Evolutionary conservation across 768 basidiomycete genomes (phyloP).

Genomic region (Leucosporidium creatinivorum): DNA sequence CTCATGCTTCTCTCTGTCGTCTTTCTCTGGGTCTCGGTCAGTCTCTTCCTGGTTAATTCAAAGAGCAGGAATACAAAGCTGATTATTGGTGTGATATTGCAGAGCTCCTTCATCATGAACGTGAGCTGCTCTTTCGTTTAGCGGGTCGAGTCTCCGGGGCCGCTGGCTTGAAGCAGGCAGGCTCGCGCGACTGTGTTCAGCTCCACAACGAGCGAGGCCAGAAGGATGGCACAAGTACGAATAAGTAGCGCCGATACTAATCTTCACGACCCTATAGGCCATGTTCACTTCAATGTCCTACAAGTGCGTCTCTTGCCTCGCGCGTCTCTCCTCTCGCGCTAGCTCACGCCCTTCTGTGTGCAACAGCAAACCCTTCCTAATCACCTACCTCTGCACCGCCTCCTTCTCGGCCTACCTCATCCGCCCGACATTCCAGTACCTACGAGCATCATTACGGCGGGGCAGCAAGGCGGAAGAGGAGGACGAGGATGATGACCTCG

Average conservation of each 20-base stretch:
- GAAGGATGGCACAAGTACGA: no score
- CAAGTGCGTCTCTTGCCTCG: constrained; percentile 5
- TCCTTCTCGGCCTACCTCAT: constrained; percentile 73
- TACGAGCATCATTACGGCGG: background rate
- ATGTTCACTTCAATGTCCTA: constrained; percentile 58
- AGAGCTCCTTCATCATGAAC: constrained; percentile 30
- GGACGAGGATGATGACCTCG: no score
- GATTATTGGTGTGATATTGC: background rate
- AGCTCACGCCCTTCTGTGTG: background rate
- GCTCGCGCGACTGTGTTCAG: no score
- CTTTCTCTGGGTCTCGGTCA: constrained; percentile 26
- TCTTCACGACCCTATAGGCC: constrained; percentile 55
- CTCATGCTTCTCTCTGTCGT: constrained; percentile 66
- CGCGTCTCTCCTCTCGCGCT: background rate
- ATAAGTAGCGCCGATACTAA: background rate
- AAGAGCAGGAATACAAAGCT: background rate
- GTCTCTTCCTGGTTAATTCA: background rate
- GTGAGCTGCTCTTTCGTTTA: background rate
- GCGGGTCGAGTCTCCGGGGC: no score
- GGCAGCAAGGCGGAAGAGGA: no score
- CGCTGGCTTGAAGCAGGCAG: no score
- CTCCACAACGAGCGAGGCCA: no score
- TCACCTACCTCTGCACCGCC: constrained; percentile 86
- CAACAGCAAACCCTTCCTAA: constrained; percentile 38
- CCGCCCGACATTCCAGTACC: constrained; percentile 20